Evolutionary conservation across 176 grass and related monocot genomes (phyloP).

Genomic region (Coix lacrymajobi): DNA sequence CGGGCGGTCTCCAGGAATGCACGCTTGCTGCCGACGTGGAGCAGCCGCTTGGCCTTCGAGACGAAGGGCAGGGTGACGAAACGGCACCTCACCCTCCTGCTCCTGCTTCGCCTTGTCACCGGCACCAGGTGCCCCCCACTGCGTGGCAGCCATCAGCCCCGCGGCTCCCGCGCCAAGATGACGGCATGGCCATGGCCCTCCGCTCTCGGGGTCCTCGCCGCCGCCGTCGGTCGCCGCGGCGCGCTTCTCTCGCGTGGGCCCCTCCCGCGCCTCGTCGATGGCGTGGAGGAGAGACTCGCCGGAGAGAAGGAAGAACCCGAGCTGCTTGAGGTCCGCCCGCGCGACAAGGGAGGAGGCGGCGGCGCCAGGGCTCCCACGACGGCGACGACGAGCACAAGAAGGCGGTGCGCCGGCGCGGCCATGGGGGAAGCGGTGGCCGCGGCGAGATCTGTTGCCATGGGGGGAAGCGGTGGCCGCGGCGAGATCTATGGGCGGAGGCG

Average conservation of each 20-base stretch:
- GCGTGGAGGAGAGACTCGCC: constrained; percentile 73
- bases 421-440: background rate
- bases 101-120: too few species aligned
- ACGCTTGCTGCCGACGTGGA: constrained; percentile 53
- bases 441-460: constrained; percentile 38
- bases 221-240: constrained; percentile 16
- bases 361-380: constrained; percentile 25
- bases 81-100: too few species aligned
- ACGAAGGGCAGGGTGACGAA: constrained; percentile 78
- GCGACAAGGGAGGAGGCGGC: constrained; percentile 46
- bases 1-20: constrained; percentile 33
- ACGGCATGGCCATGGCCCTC: too few species aligned
- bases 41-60: constrained; percentile 60
- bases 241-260: constrained; percentile 24
- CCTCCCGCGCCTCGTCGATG: constrained; percentile 40
- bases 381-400: constrained; percentile 1
- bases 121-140: too few species aligned
- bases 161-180: too few species aligned
- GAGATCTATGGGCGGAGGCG: background rate
- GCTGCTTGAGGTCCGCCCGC: constrained; percentile 35
- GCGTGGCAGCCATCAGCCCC: too few species aligned
- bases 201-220: constrained; percentile 25
- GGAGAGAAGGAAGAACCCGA: constrained; percentile 85
- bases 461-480: too few species aligned
- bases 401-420: background rate